Base-by-base conservation (phyloP, 2,329 filamentous ascomycete genomes). In the Penicillium digitatum region DNA sequence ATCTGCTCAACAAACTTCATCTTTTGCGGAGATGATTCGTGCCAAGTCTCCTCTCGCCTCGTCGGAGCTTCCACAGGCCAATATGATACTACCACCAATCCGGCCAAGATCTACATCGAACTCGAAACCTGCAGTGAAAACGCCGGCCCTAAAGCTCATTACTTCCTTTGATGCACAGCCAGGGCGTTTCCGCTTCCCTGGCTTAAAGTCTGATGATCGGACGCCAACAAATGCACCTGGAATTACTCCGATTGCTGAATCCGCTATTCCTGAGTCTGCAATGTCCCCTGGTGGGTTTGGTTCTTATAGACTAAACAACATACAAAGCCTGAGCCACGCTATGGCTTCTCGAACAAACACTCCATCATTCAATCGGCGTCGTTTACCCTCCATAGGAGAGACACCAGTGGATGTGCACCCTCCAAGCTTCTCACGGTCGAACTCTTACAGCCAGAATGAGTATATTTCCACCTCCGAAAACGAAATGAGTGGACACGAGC, bases 201-300 rank as follows among this genome's bases (percentile, higher is more conserved):
- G 81, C 3, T 64, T 80, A 27, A 78, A 75, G 38, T 76, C 77
- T 5, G 81, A 82, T 52, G 81, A 82, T 55, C 76, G 77, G 34
- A 96, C 91, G 0, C 91, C 91, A 0, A 87, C 91, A 61, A 88
- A 88, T 55, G 76, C 73, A 10, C 86, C 86, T 1, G 90, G 88
- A n/a, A 82, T 89, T 0, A 97, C 93, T 0, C 93, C 93, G 0
- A 96, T 96, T 65, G 87, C 88, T 1, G 87, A 91, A 62, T 89
- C 88, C 37, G 88, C 87, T 2, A 74, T 86, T 39, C 71, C 67
- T 12, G 79, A 83, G 49, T 83, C 82, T 31, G 81, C 81, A 8
- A 63, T 84, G 14, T 90, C 88, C 24, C 90, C 91, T 0, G 82
- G 83, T 38, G 85, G 83, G 63, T 83, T 78, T 46, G 85, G 87